Evolutionary conservation across 2,329 filamentous ascomycete genomes (phyloP), one percentile per base, ranked within the genome.

Genomic region (Tolypocladium guangdongense): DNA sequence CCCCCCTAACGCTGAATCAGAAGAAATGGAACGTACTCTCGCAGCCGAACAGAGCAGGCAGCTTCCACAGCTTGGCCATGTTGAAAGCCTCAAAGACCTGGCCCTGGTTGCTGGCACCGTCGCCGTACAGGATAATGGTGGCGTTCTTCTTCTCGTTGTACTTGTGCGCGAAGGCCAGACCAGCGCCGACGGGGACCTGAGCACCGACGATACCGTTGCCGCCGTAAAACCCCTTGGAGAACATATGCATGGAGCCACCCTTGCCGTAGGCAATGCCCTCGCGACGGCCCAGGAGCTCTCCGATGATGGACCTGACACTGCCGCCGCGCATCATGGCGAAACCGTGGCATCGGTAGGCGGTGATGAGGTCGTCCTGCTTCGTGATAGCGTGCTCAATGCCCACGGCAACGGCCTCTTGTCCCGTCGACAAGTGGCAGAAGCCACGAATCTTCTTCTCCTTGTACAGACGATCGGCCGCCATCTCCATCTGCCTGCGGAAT

Each of bases 371-470:
- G 78, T 99, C 93, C 62, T 86, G 75, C 74, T 89, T 90, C 66
- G 84, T 88, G 69, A 99, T 88, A 61, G 91, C 91, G 72, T 96
- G 89, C 78, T 99, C 93, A 67, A 99, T 97, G 70, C 93, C 93
- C 64, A 91, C 86, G 55, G 93, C 90, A 61, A 99, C 93, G 60
- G 93, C 93, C 81, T 99, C 93, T 77, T 99, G 93, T 59, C 93
- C 93, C 56, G 88, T 95, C 55, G 93, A 97, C 74, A 99, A 77
- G 78, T 99, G 93, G 78, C 93, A 99, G 87, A 99, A 99, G 77
- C 93, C 93, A 66, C 93, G 88, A 66, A 99, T 97, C 83, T 99
- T 97, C 87, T 99, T 99, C 81, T 97, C 93, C 81, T 99, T 99
- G 88, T 99, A 99, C 68, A 99, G 80, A 71, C 92, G 84, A 72